These are phyloP conservation scores for Tetrapyrgos nigripes DNA, from an alignment of 1,284 basidiomycete species.

Conservation along the genomic window DNA sequence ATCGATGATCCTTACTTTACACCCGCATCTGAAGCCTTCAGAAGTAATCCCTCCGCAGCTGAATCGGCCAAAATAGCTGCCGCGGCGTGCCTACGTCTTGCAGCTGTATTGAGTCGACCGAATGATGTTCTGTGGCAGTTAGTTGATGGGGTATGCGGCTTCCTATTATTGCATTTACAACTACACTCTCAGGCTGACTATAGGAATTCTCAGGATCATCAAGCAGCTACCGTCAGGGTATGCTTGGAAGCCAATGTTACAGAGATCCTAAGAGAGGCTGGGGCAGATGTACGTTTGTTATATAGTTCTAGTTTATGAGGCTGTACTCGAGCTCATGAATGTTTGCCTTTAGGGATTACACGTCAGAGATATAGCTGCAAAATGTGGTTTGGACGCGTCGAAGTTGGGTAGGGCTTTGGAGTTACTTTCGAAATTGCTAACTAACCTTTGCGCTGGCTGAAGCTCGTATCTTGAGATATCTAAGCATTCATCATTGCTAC, in stretches of 20 bases:
- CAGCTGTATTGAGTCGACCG: too few relatives aligned
- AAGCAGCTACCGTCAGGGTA: not conserved
- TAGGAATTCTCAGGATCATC: too few relatives aligned
- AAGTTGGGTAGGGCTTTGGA: constrained; percentile 36
- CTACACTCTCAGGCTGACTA: too few relatives aligned
- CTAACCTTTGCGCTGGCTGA: not conserved
- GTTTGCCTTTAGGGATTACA: constrained; percentile 34
- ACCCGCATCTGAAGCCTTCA: too few relatives aligned
- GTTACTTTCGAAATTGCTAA: not conserved
- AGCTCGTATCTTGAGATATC: constrained; percentile 46
- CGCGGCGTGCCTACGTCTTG: too few relatives aligned
- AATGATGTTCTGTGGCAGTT: too few relatives aligned
- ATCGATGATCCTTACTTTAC: too few relatives aligned
- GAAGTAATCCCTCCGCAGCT: too few relatives aligned
- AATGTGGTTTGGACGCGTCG: constrained; percentile 31
- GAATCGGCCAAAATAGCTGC: too few relatives aligned
- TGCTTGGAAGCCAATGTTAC: constrained; percentile 9
- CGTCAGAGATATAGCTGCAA: constrained; percentile 40
- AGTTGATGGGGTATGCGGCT: too few relatives aligned
- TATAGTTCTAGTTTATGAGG: not conserved
- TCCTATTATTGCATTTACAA: too few relatives aligned
- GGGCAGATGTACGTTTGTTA: not conserved
- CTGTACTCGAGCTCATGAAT: too few relatives aligned
- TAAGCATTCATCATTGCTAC: constrained; percentile 50
- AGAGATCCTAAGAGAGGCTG: constrained; percentile 9